A percentile compares a stretch with the other conserved stretches of the same genome.
Evolutionary conservation across 495 filamentous ascomycete species (phyloP).

Genomic region (Parmelia sp.): DNA sequence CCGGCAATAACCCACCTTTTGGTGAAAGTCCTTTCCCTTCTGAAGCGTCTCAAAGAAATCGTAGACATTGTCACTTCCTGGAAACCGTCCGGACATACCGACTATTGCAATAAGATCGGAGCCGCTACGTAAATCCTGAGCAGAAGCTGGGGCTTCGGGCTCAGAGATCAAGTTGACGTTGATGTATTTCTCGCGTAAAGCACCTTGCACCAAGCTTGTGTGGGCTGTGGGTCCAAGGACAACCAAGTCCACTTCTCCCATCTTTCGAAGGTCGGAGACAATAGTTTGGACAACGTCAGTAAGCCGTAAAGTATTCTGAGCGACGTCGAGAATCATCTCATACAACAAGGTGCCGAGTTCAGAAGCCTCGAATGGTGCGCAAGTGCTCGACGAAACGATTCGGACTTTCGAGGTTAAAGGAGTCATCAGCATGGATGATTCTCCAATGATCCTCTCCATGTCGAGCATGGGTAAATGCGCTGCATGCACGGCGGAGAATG

Average conservation of each 20-base stretch:
- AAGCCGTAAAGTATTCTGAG: slow-evolving; percentile 14
- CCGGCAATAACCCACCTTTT: slow-evolving; percentile 1
- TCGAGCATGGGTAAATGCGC: slow-evolving; percentile 18
- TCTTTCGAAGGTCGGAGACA: slow-evolving; percentile 9
- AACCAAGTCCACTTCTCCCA: slow-evolving; percentile 10
- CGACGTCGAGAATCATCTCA: slow-evolving; percentile 19
- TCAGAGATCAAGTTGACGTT: slow-evolving; percentile 8
- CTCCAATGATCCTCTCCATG: slow-evolving; percentile 15
- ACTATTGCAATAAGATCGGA: slow-evolving; percentile 23
- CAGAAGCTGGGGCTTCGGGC: not conserved
- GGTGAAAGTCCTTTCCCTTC: slow-evolving; percentile 12
- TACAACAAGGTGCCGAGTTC: slow-evolving; percentile 17
- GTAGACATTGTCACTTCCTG: slow-evolving; percentile 22
- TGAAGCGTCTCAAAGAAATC: slow-evolving; percentile 22
- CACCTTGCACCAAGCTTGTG: slow-evolving; percentile 13
- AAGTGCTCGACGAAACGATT: slow-evolving; percentile 16
- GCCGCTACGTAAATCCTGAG: not conserved
- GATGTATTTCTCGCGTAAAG: slow-evolving; percentile 14
- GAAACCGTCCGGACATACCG: slow-evolving; percentile 27
- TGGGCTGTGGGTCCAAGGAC: slow-evolving; percentile 21
- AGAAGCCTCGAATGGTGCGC: slow-evolving; percentile 11
- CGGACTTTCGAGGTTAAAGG: slow-evolving; percentile 7
- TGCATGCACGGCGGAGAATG: slow-evolving; percentile 16
- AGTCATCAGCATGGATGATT: slow-evolving; percentile 14
- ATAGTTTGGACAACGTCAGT: slow-evolving; percentile 17